Base-by-base conservation (phyloP, 257 asterid species). In the Sherardia arvensis region DNA sequence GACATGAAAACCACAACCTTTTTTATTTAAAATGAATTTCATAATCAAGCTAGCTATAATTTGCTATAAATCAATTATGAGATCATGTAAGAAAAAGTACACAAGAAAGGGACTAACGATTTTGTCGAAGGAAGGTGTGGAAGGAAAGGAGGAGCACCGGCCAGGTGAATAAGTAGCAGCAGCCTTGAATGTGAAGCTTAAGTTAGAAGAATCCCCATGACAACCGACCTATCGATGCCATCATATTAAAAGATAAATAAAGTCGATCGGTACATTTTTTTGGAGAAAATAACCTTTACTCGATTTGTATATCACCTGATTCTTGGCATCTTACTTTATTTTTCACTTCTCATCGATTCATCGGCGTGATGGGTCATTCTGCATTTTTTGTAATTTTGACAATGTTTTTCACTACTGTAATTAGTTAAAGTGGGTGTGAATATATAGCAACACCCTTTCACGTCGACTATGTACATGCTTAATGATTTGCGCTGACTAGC, bases 171-270 rank as follows among this genome's bases (percentile, higher is more conserved):
- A 40, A 22, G 33, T 21, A 23, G 48, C 43, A 12, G 36, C 58
- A 69, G 59, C 45, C 66, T 45, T 43, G 40, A 5, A 30, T 45
- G 62, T 61, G 74, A 77, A 61, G 77, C 82, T 83, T 71, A 64
- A 71, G 38, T 59, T 36, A 9, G 67, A 80, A 71, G 83, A 83
- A 71, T 73, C 71, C 67, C 27, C 29, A 28, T 54, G 65, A 71
- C 69, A 58, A 76, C 40, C 49, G 76, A 74, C 70, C 56, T 54
- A 38, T 38, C 47, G 12, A 38, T 2, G 15, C 47, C 47, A 57
- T 59, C 72, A 70, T 22, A 26, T n/a, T 36, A 65, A 79, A 56
- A 49, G 27, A 32, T 43, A 43, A 43, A 43, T 43, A 43, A 43
- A 38, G 47, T 38, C 3, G 40, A 38, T 38, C 12, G 40, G 4